phyloP scores from a whole-genome alignment of 306 rosid species.

The Vigna nakashimae region DNA sequence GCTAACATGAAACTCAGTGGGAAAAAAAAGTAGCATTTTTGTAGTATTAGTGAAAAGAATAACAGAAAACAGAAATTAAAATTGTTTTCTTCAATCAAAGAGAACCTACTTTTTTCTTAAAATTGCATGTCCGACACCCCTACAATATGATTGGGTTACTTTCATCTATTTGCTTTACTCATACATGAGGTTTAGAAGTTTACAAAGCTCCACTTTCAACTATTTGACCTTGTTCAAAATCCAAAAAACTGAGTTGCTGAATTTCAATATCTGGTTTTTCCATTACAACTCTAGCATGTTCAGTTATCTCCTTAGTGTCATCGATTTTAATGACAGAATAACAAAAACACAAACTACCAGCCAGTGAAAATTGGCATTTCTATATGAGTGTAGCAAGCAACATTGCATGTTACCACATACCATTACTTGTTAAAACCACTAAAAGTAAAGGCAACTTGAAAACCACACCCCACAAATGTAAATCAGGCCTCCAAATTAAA shows the following conservation, averaged over 20 bases:
- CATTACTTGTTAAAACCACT: neutral
- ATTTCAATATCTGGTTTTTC: conserved; percentile 24
- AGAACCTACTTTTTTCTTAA: neutral
- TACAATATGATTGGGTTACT: conserved; percentile 13
- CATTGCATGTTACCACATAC: conserved; percentile 5
- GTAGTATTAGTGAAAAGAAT: neutral
- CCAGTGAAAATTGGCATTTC: conserved; percentile 12
- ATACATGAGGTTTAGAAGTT: conserved; percentile 11
- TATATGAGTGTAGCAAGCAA: conserved; percentile 14
- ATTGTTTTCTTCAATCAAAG: neutral
- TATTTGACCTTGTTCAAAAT: conserved; percentile 6
- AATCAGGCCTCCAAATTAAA: conserved; percentile 25
- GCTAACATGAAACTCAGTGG: neutral
- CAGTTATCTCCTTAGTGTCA: conserved; percentile 15
- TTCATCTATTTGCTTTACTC: conserved; percentile 31
- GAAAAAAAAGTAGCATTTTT: neutral
- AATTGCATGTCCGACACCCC: neutral
- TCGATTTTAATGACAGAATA: conserved; percentile 22
- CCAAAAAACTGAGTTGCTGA: conserved; percentile 14
- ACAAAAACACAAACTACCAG: neutral
- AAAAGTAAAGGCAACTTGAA: conserved; percentile 11
- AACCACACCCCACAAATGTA: neutral
- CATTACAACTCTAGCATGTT: conserved; percentile 8
- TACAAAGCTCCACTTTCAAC: conserved; percentile 34
- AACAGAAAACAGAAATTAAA: neutral